Conservation (phyloP, 1,284 basidiomycete species). For the Ganoderma lucidum region DNA sequence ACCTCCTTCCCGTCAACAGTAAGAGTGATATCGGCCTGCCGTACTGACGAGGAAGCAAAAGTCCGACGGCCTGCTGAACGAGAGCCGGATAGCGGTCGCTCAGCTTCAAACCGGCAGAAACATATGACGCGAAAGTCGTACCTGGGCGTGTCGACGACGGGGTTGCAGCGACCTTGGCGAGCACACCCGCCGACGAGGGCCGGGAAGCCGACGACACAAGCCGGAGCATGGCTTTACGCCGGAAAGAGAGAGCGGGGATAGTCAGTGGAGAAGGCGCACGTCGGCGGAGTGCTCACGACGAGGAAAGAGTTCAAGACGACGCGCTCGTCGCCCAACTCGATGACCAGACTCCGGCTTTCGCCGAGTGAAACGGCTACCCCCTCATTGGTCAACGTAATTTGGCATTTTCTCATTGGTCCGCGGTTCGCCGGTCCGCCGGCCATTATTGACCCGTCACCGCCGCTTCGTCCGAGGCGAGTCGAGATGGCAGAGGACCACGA, state of each 20-base stretch:
- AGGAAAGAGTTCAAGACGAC: slow-evolving; percentile 32
- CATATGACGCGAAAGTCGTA: slow-evolving; percentile 34
- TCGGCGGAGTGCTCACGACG: slow-evolving; percentile 39
- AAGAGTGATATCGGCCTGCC: slow-evolving; percentile 84
- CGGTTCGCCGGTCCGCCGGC: background rate
- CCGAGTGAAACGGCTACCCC: slow-evolving; percentile 32
- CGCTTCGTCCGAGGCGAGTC: background rate
- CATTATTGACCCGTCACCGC: background rate
- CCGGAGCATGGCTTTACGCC: slow-evolving; percentile 60
- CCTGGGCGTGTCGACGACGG: slow-evolving; percentile 52
- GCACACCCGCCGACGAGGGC: slow-evolving; percentile 68
- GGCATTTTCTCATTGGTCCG: slow-evolving; percentile 14
- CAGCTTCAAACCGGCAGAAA: background rate
- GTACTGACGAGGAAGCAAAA: slow-evolving; percentile 70
- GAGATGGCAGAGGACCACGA: background rate
- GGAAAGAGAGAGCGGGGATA: slow-evolving; percentile 23
- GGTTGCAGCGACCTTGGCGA: slow-evolving; percentile 64
- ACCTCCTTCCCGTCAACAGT: slow-evolving; percentile 95
- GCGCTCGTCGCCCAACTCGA: slow-evolving; percentile 36
- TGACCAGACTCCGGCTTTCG: slow-evolving; percentile 39
- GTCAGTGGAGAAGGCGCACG: slow-evolving; percentile 34
- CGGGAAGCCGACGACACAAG: slow-evolving; percentile 62
- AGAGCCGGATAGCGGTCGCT: background rate
- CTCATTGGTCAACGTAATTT: slow-evolving; percentile 26
- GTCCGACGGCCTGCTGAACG: slow-evolving; percentile 56